These are phyloP conservation scores for Mycosarcoma mackinlayi DNA, from an alignment of 1,284 basidiomycete species.

Conservation along the genomic window DNA sequence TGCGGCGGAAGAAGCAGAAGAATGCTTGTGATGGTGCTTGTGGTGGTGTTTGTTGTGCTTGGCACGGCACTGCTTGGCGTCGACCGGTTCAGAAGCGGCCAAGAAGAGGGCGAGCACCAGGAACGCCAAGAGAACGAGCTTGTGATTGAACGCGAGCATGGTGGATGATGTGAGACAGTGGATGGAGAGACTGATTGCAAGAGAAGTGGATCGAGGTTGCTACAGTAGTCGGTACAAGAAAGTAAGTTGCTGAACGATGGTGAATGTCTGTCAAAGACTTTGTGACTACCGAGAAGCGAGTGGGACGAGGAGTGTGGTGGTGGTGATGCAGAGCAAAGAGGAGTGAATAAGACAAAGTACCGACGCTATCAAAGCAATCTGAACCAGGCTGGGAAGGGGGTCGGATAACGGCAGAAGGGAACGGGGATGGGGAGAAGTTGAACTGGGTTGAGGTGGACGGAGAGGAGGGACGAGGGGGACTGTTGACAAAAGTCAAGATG, in stretches of 20 bases:
- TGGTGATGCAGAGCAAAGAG: slow-evolving; percentile 4
- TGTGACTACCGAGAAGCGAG: slow-evolving; percentile 21
- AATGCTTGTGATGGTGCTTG: slow-evolving; percentile 15
- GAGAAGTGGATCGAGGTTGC: slow-evolving; percentile 6
- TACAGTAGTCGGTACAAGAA: slow-evolving; percentile 30
- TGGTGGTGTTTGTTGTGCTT: slow-evolving; percentile 23
- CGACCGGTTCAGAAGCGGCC: slow-evolving; percentile 20
- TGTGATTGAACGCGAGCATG: slow-evolving; percentile 46
- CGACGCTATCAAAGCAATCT: slow-evolving; percentile 49
- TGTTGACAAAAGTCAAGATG: not conserved
- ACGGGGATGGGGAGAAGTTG: not conserved
- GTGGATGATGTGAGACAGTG: slow-evolving; percentile 1
- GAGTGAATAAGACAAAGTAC: not conserved
- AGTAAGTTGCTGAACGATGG: slow-evolving; percentile 28
- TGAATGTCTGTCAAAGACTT: slow-evolving; percentile 48
- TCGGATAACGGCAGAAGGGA: not conserved
- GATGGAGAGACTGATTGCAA: not conserved
- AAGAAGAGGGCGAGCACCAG: slow-evolving; percentile 38
- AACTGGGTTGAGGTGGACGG: not conserved
- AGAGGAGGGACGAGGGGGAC: not conserved
- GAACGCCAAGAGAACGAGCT: slow-evolving; percentile 36
- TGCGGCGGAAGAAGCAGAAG: slow-evolving; percentile 2
- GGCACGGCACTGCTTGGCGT: slow-evolving; percentile 36
- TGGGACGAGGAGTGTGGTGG: not conserved
- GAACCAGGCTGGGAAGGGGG: slow-evolving; percentile 1